phyloP scores from a whole-genome alignment of 768 basidiomycete genomes.

The Arthromyces matolae region DNA sequence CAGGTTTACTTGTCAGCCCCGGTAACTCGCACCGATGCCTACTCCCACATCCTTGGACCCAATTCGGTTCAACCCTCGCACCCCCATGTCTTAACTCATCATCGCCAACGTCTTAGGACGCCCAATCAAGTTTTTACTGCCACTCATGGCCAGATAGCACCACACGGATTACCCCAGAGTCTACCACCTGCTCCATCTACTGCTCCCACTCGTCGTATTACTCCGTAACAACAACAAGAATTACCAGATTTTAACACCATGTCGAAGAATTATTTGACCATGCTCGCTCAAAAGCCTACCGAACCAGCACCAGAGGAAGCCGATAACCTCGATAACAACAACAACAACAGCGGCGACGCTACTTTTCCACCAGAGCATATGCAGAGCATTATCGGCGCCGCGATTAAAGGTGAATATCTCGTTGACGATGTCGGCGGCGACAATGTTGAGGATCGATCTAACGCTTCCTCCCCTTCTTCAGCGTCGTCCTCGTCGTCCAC shows the following conservation, averaged over 20 bases:
- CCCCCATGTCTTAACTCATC: slow-evolving; percentile 54
- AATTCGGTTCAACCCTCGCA: slow-evolving; percentile 45
- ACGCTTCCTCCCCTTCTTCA: slow-evolving; percentile 2
- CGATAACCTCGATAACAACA: slow-evolving; percentile 27
- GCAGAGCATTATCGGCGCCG: slow-evolving; percentile 14
- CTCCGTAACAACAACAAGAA: slow-evolving; percentile 20
- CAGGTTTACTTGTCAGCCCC: slow-evolving; percentile 39
- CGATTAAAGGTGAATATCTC: slow-evolving; percentile 14
- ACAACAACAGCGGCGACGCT: slow-evolving; percentile 23
- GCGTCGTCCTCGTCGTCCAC: too few relatives aligned
- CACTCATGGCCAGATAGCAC: slow-evolving; percentile 65
- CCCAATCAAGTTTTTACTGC: slow-evolving; percentile 58
- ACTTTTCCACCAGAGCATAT: slow-evolving; percentile 22
- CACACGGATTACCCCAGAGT: slow-evolving; percentile 75
- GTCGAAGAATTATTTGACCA: slow-evolving; percentile 62
- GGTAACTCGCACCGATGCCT: slow-evolving; percentile 39
- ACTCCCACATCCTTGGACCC: slow-evolving; percentile 46
- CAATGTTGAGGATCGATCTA: too few relatives aligned
- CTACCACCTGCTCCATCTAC: slow-evolving; percentile 67
- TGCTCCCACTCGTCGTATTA: slow-evolving; percentile 46
- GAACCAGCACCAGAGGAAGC: too few relatives aligned
- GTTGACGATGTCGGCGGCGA: slow-evolving; percentile 13
- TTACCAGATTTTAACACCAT: slow-evolving; percentile 46
- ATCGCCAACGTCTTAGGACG: slow-evolving; percentile 63
- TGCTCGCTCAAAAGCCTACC: slow-evolving; percentile 53